A percentile compares a stretch with the other conserved stretches of the same genome.
These are phyloP conservation scores for Omphalotus guepiniiformis DNA, from an alignment of 768 basidiomycete genomes.

Conservation along the genomic window DNA sequence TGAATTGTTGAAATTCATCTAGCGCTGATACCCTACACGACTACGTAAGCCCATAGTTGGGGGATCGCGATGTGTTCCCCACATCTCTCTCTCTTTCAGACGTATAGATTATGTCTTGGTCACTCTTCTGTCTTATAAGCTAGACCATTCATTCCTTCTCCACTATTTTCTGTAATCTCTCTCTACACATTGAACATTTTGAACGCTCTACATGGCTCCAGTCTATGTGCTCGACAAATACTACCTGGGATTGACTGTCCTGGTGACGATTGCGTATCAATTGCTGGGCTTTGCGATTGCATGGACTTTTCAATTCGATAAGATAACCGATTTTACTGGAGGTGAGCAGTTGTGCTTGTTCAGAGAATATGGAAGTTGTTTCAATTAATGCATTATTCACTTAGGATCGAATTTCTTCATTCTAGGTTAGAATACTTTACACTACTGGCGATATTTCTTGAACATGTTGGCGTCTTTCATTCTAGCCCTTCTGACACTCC, in stretches of 20 bases:
- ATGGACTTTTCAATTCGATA: conserved; percentile 68
- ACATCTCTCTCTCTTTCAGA: too few relatives aligned
- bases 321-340: conserved; percentile 69
- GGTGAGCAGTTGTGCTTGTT: conserved; percentile 26
- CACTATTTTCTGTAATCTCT: too few relatives aligned
- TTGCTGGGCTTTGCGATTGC: conserved; percentile 60
- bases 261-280: conserved; percentile 47
- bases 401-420: conserved; percentile 66
- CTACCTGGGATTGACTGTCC: conserved; percentile 32
- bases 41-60: too few relatives aligned
- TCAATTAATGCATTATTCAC: not conserved
- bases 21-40: too few relatives aligned
- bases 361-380: not conserved
- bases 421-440: conserved; percentile 34
- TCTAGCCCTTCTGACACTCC: conserved; percentile 56
- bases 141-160: too few relatives aligned
- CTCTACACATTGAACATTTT: too few relatives aligned
- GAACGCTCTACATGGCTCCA: conserved; percentile 17
- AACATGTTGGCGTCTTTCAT: not conserved
- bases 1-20: too few relatives aligned
- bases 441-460: not conserved
- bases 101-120: too few relatives aligned
- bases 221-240: conserved; percentile 32
- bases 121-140: too few relatives aligned
- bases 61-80: too few relatives aligned